Percentiles rank a stretch among this genome's conserved stretches.
phyloP scores from a whole-genome alignment of 371 early-diverging fungal genomes.

The Apophysomyces ossiformis region DNA sequence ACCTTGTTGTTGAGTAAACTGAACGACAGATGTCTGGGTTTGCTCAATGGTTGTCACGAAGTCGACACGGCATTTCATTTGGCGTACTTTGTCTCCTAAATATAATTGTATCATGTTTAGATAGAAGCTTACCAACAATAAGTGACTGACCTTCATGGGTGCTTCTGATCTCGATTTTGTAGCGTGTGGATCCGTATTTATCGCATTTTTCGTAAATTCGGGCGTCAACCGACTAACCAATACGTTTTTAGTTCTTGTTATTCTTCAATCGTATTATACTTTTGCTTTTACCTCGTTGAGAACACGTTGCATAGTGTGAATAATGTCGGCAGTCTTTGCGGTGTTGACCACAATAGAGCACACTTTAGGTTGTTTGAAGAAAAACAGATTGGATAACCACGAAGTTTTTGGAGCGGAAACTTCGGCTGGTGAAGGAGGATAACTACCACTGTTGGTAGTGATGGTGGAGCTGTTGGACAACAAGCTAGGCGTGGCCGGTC shows the following conservation, averaged over 20 bases:
- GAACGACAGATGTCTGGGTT: slow-evolving; percentile 30
- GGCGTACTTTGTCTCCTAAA: slow-evolving; percentile 28
- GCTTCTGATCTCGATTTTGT: slow-evolving; percentile 47
- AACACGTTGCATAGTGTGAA: slow-evolving; percentile 33
- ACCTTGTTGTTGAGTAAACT: slow-evolving; percentile 52
- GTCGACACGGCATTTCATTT: slow-evolving; percentile 53
- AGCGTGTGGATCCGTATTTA: slow-evolving; percentile 36
- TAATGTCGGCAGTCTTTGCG: slow-evolving; percentile 29
- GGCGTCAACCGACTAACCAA: slow-evolving; percentile 24
- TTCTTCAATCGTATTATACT: neutral
- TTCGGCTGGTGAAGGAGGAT: slow-evolving; percentile 12
- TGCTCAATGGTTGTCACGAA: slow-evolving; percentile 34
- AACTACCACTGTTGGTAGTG: slow-evolving; percentile 20
- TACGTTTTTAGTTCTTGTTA: neutral
- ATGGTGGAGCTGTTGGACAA: slow-evolving; percentile 46
- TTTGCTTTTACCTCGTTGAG: slow-evolving; percentile 35
- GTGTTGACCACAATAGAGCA: slow-evolving; percentile 42
- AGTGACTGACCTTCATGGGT: slow-evolving; percentile 21
- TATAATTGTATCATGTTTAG: no score
- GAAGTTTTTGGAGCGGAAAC: slow-evolving; percentile 31
- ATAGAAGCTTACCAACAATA: neutral
- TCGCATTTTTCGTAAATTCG: slow-evolving; percentile 49
- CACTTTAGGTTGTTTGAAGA: slow-evolving; percentile 55
- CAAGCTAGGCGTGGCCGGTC: slow-evolving; percentile 41
- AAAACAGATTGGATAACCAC: slow-evolving; percentile 51